These are phyloP conservation scores for Xanthoconium separans DNA, from an alignment of 1,284 basidiomycete genomes.

Conservation along the genomic window DNA sequence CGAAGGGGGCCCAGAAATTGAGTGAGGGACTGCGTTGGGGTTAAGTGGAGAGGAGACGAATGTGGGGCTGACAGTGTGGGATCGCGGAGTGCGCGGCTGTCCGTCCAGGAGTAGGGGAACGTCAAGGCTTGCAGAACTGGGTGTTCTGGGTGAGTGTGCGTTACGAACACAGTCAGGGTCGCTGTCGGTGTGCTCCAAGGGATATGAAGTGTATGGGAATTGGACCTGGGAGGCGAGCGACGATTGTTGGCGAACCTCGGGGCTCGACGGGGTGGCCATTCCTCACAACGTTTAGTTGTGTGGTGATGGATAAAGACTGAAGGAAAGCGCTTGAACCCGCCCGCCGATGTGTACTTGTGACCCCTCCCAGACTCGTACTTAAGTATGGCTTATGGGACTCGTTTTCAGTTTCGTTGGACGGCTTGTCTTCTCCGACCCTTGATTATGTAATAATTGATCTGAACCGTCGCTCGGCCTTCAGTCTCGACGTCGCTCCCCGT, in stretches of 20 bases:
- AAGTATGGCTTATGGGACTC: not conserved
- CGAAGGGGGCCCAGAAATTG: slow-evolving; percentile 5
- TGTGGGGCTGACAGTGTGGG: slow-evolving; percentile 29
- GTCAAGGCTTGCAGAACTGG: slow-evolving; percentile 21
- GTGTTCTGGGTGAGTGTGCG: slow-evolving; percentile 17
- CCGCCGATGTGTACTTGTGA: not conserved
- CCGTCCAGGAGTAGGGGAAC: slow-evolving; percentile 17
- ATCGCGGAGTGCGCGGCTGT: slow-evolving; percentile 28
- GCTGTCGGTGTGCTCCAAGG: slow-evolving; percentile 8
- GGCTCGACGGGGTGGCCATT: slow-evolving; percentile 6
- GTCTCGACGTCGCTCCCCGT: not conserved
- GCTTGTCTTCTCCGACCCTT: not conserved
- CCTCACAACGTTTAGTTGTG: not conserved
- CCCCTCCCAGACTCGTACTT: too few relatives aligned
- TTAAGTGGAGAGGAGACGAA: slow-evolving; percentile 52
- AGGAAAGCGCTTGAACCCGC: not conserved
- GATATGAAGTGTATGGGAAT: not conserved
- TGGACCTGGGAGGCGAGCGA: not conserved
- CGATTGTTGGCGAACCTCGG: not conserved
- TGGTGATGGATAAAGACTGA: not conserved
- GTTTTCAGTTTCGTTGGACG: slow-evolving; percentile 4
- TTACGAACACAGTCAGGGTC: slow-evolving; percentile 9
- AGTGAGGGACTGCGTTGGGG: slow-evolving; percentile 34
- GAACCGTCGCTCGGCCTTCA: not conserved
- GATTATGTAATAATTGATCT: slow-evolving; percentile 11